Evolutionary conservation across 2,329 filamentous ascomycete genomes (phyloP), one percentile per base, ranked within the genome.

Genomic region (Diaporthe velutina): DNA sequence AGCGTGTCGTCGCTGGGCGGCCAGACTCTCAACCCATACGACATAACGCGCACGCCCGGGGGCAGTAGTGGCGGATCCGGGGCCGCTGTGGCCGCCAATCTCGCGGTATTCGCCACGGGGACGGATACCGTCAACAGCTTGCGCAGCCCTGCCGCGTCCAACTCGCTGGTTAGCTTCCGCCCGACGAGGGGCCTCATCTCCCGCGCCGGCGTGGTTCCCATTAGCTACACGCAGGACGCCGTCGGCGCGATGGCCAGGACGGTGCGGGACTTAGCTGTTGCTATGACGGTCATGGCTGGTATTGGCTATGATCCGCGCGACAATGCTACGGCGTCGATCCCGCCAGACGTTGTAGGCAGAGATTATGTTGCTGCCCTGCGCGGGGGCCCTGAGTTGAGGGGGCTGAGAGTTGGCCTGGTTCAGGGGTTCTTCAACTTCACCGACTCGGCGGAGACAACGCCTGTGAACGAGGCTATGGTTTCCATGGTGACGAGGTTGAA

Each of bases 1-100:
- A 88, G 87, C 1, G 90, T 92, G 1, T 93, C 90, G 0, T 92
- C 90, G 0, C 80, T 92, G 0, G 91, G 90, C 17, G 91, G 92
- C 0, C 92, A 93, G 81, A 92, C 91, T 0, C 80, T 90, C 75
- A 93, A 93, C 79, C 91, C 92, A 0, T 94, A 95, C 77, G 91
- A 94, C 80, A 80, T 84, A 2, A 86, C 86, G 0, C 88, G 93
- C n/a, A 93, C 91, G 0, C 91, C 91, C 0, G 92, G 91, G 4
- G 92, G 91, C 1, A 91, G 88, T 58, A 92, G 90, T 40, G 91
- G 91, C 15, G 92, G 91, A 0, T 91, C 89, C 0, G 91, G 89
- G 0, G 90, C 90, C 0, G 90, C 90, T 0, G 83, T 93, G 38
- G 90, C 82, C 5, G 79, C 83, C 17, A 90, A 87, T 30, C 87